Conservation (phyloP, 306 rosid genomes). For the Cercis canadensis region DNA sequence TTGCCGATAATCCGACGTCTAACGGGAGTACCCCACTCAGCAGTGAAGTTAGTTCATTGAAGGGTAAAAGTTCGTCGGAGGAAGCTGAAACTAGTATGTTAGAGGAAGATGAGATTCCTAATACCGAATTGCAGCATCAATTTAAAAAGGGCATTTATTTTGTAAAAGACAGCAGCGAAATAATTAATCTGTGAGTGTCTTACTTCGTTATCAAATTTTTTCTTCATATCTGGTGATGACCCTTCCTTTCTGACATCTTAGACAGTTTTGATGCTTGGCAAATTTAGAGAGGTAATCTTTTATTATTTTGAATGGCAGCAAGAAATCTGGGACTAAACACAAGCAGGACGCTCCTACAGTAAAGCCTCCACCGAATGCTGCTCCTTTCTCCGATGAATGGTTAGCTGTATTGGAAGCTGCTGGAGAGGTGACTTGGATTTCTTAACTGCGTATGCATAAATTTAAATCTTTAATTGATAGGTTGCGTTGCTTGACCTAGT, state of each 20-base stretch:
- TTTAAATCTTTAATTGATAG: slow-evolving; percentile 17
- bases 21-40: slow-evolving; percentile 28
- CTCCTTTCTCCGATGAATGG: slow-evolving; percentile 96
- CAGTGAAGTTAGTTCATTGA: slow-evolving; percentile 37
- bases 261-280: slow-evolving; percentile 13
- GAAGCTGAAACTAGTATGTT: slow-evolving; percentile 42
- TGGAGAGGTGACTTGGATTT: slow-evolving; percentile 74
- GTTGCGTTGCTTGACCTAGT: slow-evolving; percentile 13
- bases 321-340: slow-evolving; percentile 40
- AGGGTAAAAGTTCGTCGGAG: slow-evolving; percentile 30
- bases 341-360: slow-evolving; percentile 48
- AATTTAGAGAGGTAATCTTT: slow-evolving; percentile 27
- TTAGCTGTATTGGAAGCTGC: slow-evolving; percentile 94
- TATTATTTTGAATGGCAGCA: slow-evolving; percentile 50
- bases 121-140: slow-evolving; percentile 38
- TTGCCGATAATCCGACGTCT: slow-evolving; percentile 35
- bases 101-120: slow-evolving; percentile 33
- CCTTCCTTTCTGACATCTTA: slow-evolving; percentile 18
- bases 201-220: slow-evolving; percentile 24
- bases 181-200: slow-evolving; percentile 55
- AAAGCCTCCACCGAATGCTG: slow-evolving; percentile 64
- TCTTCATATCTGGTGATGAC: slow-evolving; percentile 4
- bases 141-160: neutral
- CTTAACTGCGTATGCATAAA: slow-evolving; percentile 15
- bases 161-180: slow-evolving; percentile 41